Evolutionary conservation across 2,329 filamentous ascomycete species (phyloP).

Genomic region (Helicocarpus griseus): DNA sequence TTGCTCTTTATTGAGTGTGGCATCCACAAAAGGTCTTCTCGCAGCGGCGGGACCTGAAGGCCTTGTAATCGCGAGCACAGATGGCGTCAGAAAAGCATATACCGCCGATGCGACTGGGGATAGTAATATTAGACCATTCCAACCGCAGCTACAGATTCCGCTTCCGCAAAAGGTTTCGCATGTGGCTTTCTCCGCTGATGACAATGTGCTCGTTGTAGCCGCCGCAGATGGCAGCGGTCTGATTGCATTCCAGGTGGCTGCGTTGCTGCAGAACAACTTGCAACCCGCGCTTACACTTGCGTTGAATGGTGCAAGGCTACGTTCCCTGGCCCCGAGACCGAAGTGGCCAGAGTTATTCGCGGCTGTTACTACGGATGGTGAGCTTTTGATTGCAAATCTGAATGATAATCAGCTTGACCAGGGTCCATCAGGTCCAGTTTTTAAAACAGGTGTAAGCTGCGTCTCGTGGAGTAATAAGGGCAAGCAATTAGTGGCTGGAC

Average conservation of each 20-base stretch:
- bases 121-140: conserved; percentile 58
- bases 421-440: conserved; percentile 51
- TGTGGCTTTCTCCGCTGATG: conserved; percentile 82
- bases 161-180: conserved; percentile 74
- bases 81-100: conserved; percentile 68
- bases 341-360: conserved; percentile 56
- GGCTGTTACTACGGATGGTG: conserved; percentile 68
- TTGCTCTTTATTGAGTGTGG: conserved; percentile 74
- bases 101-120: conserved; percentile 47
- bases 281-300: conserved; percentile 64
- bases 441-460: conserved; percentile 70
- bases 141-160: conserved; percentile 62
- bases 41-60: conserved; percentile 79
- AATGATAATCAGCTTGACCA: conserved; percentile 52
- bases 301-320: conserved; percentile 65
- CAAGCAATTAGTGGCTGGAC: conserved; percentile 82
- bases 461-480: conserved; percentile 87
- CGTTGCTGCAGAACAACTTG: conserved; percentile 55
- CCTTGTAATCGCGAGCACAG: conserved; percentile 66
- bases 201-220: conserved; percentile 71
- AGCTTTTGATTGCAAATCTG: conserved; percentile 75
- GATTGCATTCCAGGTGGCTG: conserved; percentile 68
- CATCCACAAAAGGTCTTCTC: conserved; percentile 67
- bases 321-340: conserved; percentile 72
- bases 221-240: conserved; percentile 73